Evolutionary conservation across 2,329 filamentous ascomycete species (phyloP), one percentile per base, ranked within the genome.

Genomic region (Balansia obtecta): DNA sequence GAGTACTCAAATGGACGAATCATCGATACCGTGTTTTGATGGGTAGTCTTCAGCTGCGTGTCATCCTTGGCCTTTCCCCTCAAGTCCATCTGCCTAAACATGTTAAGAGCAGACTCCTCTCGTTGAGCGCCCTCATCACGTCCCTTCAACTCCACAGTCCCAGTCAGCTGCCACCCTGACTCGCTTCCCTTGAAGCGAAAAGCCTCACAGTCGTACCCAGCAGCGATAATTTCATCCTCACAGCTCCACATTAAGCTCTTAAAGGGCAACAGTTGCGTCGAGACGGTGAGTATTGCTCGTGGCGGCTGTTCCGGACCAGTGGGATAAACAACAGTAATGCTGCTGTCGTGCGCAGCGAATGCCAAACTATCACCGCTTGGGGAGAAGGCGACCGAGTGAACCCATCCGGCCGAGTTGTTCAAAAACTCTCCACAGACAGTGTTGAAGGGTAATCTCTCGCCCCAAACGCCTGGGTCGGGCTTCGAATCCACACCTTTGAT

Each of bases 1-100:
- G 74, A 73, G 50, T 77, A 77, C 60, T 89, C 80, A 64, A 85
- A 96, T 18, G 80, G 75, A 42, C 93, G 80, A 47, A 98, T 73
- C 2, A 83, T 95, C 62, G 80, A 88, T 63, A 98, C 87, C 27
- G 90, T 95, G 71, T 98, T 98, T 67, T 98, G 93, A 69, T 98
- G 93, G 45, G 93, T 82, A 11, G 93, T 97, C 71, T 88, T 93
- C 59, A 98, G 76, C 71, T 95, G 87, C 4, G 90, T 96, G 65
- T 97, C 90, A 61, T 95, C 89, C 64, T 88, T 88, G 50, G 76
- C 73, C 70, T 95, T 95, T 55, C 93, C 93, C 76, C 93, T 95
- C 57, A 98, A 76, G 68, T 98, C 93, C 93, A 98, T 97, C 73
- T 96, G 90, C 61, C 83, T 82, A 73, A 98, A 98, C 88, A 97